phyloP scores from a whole-genome alignment of 352 stramenopile species.

The Globisporangium abappressorium region DNA sequence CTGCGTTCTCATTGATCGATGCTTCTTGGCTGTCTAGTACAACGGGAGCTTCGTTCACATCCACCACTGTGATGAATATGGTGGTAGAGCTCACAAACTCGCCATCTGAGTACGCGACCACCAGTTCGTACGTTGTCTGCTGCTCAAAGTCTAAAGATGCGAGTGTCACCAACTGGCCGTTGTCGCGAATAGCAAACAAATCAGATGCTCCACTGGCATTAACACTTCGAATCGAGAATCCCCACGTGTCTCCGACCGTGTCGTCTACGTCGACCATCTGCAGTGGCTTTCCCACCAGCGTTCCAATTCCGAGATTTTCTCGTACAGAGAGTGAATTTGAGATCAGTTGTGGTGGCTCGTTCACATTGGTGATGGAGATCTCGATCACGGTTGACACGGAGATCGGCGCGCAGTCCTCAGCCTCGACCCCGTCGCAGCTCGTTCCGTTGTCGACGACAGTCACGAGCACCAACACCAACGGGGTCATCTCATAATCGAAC shows the following conservation, averaged over 20 bases:
- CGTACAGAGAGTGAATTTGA: constrained; percentile 21
- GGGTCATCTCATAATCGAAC: constrained; percentile 42
- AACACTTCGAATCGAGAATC: constrained; percentile 29
- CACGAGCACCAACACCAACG: constrained; percentile 29
- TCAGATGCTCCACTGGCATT: constrained; percentile 10
- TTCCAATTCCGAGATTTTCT: constrained; percentile 44
- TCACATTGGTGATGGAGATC: constrained; percentile 30
- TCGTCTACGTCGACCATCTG: constrained; percentile 43
- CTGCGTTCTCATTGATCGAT: constrained; percentile 37
- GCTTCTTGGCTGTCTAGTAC: constrained; percentile 24
- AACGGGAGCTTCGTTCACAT: constrained; percentile 49
- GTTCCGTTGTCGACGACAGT: constrained; percentile 36
- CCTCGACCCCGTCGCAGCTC: constrained; percentile 20
- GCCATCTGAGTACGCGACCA: constrained; percentile 10
- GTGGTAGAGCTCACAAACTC: constrained; percentile 27
- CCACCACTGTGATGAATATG: constrained; percentile 32
- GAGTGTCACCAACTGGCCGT: constrained; percentile 43
- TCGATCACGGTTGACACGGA: constrained; percentile 3
- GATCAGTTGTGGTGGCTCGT: constrained; percentile 39
- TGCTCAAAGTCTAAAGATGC: constrained; percentile 37
- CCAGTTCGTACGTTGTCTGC: neutral
- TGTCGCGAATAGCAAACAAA: constrained; percentile 37
- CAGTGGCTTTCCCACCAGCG: constrained; percentile 41
- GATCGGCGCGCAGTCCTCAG: constrained; percentile 2
- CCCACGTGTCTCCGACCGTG: constrained; percentile 21